These are phyloP conservation scores for Saururus chinensis DNA, from an alignment of 164 flowering plant species.

Conservation along the genomic window DNA sequence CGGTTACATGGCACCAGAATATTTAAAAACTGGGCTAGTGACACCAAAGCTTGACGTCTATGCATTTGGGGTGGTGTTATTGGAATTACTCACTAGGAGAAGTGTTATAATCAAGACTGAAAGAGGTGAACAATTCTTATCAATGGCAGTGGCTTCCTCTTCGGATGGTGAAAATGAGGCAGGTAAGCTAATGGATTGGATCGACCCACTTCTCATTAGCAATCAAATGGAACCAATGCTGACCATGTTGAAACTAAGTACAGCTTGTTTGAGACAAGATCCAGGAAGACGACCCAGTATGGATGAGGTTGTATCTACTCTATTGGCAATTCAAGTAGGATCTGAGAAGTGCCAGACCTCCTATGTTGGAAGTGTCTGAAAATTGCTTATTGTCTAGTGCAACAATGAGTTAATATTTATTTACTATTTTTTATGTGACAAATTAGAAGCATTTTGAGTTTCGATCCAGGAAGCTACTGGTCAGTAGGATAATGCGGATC, in stretches of 20 bases:
- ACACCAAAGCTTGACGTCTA: slow-evolving; percentile 52
- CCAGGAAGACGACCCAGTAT: no score
- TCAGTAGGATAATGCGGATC: neutral
- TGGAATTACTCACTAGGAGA: slow-evolving; percentile 51
- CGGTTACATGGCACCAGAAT: slow-evolving; percentile 72
- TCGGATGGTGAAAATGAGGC: slow-evolving; percentile 20
- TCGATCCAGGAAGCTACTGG: no score
- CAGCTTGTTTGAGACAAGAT: no score
- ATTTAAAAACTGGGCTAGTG: slow-evolving; percentile 28
- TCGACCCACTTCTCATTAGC: slow-evolving; percentile 24
- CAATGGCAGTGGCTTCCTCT: neutral
- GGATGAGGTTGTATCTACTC: slow-evolving; percentile 33
- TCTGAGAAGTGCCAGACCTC: neutral
- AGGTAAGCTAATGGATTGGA: slow-evolving; percentile 14
- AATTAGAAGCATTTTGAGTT: no score
- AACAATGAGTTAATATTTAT: no score
- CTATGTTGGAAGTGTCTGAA: slow-evolving; percentile 20
- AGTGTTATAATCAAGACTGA: slow-evolving; percentile 17
- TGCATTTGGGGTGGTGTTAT: slow-evolving; percentile 66
- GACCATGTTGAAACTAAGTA: slow-evolving; percentile 17
- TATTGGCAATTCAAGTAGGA: slow-evolving; percentile 22
- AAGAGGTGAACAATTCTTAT: slow-evolving; percentile 6
- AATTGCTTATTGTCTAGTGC: no score
- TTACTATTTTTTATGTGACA: no score
- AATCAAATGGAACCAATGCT: slow-evolving; percentile 11